Base-by-base conservation (phyloP, 1,139 yeast genomes). In the Hemisphaericaspora lyxosophila region DNA sequence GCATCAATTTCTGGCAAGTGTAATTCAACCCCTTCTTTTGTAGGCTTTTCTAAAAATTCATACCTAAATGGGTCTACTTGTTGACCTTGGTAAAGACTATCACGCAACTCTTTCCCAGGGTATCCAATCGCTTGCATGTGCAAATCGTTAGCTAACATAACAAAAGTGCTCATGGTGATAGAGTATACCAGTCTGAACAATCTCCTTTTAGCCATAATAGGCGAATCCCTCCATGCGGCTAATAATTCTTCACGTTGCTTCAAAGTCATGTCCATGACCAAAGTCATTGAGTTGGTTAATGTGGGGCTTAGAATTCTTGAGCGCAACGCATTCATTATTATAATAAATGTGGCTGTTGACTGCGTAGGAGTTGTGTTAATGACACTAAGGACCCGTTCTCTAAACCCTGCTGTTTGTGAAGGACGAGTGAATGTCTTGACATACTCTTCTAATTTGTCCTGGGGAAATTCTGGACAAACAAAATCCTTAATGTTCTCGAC, bases 1-100 rank as follows among this genome's bases (percentile, higher is more conserved):
- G 62, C 81, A 46, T 77, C 69, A 29, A 65, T 52, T 15, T 67
- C 59, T 4, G 73, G 71, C 33, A 70, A 44, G 36, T 62, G 54
- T 35, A 71, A 55, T 39, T 64, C 71, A 12, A 55, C 43, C 7
- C 62, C 62, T 11, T 62, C 60, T 7, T 47, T 41, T 2, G 39
- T 47, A 6, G 74, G 75, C 29, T 65, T 59, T 3, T 51, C 57
- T 42, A 60, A 45, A 65, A 71, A 60, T 3, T 50, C 42, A 45
- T 67, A 70, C 25, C 46, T 49, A 44, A 57, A 66, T 1, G 49
- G 48, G 40, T 64, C 65, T n/a, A 49, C 33, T 15, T 39, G 41
- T 26, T 57, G 60, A 8, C 47, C 54, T n/a, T 62, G 67, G 37
- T 56, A 62, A n/a, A 67, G 47, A 7, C 31, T 35, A 4, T 54